Evolutionary conservation across 441 rosid species (phyloP).

Genomic region (Corymbia calophylla): DNA sequence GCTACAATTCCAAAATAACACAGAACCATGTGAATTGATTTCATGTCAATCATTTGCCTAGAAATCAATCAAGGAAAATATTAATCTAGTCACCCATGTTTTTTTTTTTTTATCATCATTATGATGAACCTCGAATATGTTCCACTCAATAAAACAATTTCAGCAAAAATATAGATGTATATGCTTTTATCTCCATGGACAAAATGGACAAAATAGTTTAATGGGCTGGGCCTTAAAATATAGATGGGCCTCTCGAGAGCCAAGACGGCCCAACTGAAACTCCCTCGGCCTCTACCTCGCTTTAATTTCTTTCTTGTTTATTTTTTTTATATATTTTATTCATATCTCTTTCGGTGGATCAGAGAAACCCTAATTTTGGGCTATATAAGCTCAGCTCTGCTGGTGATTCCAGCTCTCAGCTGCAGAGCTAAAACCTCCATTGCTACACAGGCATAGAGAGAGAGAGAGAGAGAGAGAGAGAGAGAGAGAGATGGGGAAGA

Average conservation of each 20-base stretch:
- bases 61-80: background rate
- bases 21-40: background rate
- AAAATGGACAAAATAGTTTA: background rate
- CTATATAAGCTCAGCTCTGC: background rate
- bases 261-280: background rate
- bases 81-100: background rate
- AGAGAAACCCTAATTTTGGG: background rate
- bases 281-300: background rate
- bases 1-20: background rate
- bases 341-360: background rate
- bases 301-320: background rate
- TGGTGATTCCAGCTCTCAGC: background rate
- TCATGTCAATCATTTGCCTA: background rate
- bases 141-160: background rate
- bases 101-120: background rate
- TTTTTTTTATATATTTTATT: too few species aligned
- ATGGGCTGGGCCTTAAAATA: background rate
- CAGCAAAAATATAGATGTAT: background rate
- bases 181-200: background rate
- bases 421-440: background rate
- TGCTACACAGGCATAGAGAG: background rate
- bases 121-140: background rate
- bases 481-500: conserved; percentile 55
- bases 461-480: conserved; percentile 9
- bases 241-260: background rate